Base-by-base conservation (phyloP, 2,329 filamentous ascomycete species). In the Coleophoma cylindrospora region DNA sequence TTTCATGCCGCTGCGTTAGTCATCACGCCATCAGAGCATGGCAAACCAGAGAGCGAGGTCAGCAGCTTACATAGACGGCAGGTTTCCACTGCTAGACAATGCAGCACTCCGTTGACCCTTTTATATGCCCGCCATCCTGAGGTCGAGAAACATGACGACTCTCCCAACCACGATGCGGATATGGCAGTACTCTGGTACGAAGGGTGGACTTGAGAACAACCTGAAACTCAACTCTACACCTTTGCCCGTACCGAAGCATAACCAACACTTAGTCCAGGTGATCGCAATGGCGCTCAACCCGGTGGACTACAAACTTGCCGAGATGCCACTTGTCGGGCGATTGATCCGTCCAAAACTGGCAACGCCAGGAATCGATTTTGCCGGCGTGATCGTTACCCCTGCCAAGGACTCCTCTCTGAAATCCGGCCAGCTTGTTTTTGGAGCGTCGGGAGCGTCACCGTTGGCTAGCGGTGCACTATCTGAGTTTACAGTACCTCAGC, bases 291-390 rank as follows among this genome's bases (percentile, higher is more conserved):
- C 57, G 2, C 40, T 61, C 17, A 61, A 59, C 27, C 58, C 58
- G 1, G 49, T 77, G 27, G 84, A 87, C 70, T 79, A 82, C 72
- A 87, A 87, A 64, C 55, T 79, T 2, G 70, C 78, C 10, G 81
- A 86, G 59, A 66, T 74, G 21, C 64, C 73, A 0, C 19, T 74
- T 2, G 50, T 77, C 6, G 62, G 64, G 2, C 66, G 69, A 4
- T 53, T 70, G 19, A 36, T 72, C 1, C 63, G 76, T 44, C 59
- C 65, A 21, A 64, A 62, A 5, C 72, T 74, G 0, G 74, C 72
- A 2, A 70, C 71, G 1, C 78, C 78, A 0, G 50, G 58, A 2
- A n/a, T 57, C 22, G 58, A 60, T 40, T 59, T 55, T 36, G 44
- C 45, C 3, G 58, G 58, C 32, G 22, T 33, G 7, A 52, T 60